Conservation (phyloP, 805 yeast genomes). For the Saturnispora ahearnii region DNA sequence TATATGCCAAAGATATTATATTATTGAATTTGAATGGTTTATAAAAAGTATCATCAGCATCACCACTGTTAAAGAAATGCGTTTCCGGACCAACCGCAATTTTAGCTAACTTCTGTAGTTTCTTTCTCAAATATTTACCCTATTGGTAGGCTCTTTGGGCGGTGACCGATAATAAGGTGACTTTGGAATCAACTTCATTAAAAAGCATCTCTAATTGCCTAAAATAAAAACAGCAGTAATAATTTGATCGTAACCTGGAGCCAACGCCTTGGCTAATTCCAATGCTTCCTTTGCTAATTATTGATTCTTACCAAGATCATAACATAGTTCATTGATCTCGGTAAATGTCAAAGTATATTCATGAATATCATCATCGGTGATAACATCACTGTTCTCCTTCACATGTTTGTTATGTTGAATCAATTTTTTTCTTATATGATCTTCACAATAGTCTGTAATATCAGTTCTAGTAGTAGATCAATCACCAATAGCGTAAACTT, state of each 20-base stretch:
- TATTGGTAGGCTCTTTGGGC: slow-evolving; percentile 97
- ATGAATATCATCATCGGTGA: slow-evolving; percentile 45
- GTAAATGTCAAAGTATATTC: slow-evolving; percentile 37
- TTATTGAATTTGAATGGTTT: slow-evolving; percentile 71
- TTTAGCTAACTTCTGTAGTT: slow-evolving; percentile 54
- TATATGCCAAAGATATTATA: slow-evolving; percentile 88
- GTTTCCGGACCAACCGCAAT: slow-evolving; percentile 43
- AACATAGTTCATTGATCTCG: slow-evolving; percentile 41
- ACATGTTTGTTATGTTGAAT: slow-evolving; percentile 63
- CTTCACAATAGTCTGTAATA: slow-evolving; percentile 70
- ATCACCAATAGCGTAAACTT: slow-evolving; percentile 63
- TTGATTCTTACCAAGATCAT: slow-evolving; percentile 39
- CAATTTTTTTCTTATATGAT: slow-evolving; percentile 95
- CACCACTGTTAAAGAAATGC: slow-evolving; percentile 32
- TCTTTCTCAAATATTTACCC: slow-evolving; percentile 70
- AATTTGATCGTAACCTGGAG: slow-evolving; percentile 43
- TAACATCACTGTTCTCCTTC: slow-evolving; percentile 26
- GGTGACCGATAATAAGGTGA: slow-evolving; percentile 85
- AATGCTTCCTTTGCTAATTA: slow-evolving; percentile 54
- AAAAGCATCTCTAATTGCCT: slow-evolving; percentile 42
- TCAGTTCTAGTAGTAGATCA: slow-evolving; percentile 57
- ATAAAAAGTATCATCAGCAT: slow-evolving; percentile 33
- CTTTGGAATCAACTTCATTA: slow-evolving; percentile 51
- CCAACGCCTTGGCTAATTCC: slow-evolving; percentile 38
- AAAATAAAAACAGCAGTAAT: slow-evolving; percentile 42